Evolutionary conservation across 2,329 filamentous ascomycete species (phyloP).

Genomic region (Ceratocystis variospora): DNA sequence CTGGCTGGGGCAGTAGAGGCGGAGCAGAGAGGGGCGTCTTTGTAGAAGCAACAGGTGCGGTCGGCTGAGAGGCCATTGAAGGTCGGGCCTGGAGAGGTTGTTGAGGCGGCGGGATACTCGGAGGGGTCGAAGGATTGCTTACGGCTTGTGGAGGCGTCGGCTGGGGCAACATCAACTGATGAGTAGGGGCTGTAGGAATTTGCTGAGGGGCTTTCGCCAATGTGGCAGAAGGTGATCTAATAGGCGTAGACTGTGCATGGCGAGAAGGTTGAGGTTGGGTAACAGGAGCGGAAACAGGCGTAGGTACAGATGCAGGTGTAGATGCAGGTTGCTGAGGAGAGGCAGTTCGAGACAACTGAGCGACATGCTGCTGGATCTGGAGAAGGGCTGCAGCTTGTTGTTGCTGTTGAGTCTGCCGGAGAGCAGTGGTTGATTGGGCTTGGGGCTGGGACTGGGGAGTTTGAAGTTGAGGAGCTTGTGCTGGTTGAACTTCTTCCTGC

Average conservation of each 20-base stretch:
- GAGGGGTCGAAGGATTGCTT: neutral
- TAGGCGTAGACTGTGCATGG: neutral
- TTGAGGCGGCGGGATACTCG: neutral
- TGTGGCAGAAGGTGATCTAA: neutral
- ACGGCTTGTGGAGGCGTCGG: neutral
- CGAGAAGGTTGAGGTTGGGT: neutral
- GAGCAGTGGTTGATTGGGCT: neutral
- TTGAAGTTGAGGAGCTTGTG: neutral
- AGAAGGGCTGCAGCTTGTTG: slow-evolving; percentile 15
- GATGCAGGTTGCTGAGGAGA: slow-evolving; percentile 1
- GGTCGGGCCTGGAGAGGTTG: slow-evolving; percentile 1
- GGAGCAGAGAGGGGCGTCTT: neutral
- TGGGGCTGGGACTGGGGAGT: neutral
- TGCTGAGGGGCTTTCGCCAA: neutral
- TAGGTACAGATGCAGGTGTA: neutral
- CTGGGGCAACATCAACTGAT: slow-evolving; percentile 14
- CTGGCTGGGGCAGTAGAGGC: slow-evolving; percentile 6
- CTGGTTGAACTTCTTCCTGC: neutral
- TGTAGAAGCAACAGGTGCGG: neutral
- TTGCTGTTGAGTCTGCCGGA: slow-evolving; percentile 14
- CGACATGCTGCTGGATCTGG: slow-evolving; percentile 15
- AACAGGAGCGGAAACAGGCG: neutral
- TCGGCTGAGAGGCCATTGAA: neutral
- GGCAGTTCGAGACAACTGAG: slow-evolving; percentile 13
- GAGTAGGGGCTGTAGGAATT: slow-evolving; percentile 4